phyloP scores from a whole-genome alignment of 441 rosid genomes.

The Isatis lusitanica region DNA sequence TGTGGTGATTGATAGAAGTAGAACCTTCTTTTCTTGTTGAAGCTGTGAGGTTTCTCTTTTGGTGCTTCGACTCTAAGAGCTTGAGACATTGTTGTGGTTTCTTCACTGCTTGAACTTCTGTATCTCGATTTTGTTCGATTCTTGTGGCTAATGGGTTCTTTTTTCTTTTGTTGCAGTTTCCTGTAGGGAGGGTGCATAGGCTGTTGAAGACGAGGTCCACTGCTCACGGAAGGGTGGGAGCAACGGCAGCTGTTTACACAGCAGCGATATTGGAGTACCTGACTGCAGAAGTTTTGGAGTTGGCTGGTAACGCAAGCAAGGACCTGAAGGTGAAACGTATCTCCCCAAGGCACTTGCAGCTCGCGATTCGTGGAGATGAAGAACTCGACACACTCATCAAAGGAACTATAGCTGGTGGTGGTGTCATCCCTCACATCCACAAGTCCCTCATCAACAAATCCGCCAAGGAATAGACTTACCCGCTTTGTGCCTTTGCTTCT shows the following conservation, averaged over 20 bases:
- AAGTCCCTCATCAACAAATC: constrained; percentile 92
- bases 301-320: constrained; percentile 94
- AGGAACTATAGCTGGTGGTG: constrained; percentile 95
- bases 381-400: constrained; percentile 91
- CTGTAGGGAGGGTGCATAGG: constrained; percentile 91
- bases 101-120: no score
- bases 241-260: constrained; percentile 90
- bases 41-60: neutral
- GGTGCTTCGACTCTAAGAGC: no score
- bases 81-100: neutral
- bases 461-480: constrained; percentile 62
- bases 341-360: constrained; percentile 90
- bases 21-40: neutral
- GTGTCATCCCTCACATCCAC: constrained; percentile 94
- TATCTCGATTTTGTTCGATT: neutral
- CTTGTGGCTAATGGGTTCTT: neutral
- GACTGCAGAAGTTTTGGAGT: constrained; percentile 89
- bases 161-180: constrained; percentile 52
- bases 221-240: constrained; percentile 91
- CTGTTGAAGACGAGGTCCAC: constrained; percentile 72
- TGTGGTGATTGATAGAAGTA: no score
- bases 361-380: constrained; percentile 83
- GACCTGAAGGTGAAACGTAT: constrained; percentile 92
- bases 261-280: constrained; percentile 84
- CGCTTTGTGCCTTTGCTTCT: neutral